phyloP scores from a whole-genome alignment of 2,329 filamentous ascomycete genomes.

The Alternaria panax region DNA sequence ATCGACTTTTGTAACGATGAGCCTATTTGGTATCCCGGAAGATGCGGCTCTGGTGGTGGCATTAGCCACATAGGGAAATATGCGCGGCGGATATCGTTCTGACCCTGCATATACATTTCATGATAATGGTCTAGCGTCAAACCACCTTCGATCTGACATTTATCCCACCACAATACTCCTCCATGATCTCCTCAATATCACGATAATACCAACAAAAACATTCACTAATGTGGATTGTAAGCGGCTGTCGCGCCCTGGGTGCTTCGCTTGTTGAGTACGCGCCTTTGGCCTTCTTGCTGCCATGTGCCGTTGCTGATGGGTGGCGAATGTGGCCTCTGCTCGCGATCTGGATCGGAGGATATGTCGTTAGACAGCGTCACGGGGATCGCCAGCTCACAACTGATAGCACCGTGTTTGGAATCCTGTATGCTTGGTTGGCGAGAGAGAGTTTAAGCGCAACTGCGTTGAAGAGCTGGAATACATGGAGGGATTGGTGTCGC shows the following conservation, averaged over 20 bases:
- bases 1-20: neutral
- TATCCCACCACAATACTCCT: conserved; percentile 12
- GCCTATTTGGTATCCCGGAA: neutral
- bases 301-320: conserved; percentile 10
- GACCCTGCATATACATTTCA: conserved; percentile 30
- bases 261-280: conserved; percentile 9
- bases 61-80: neutral
- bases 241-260: conserved; percentile 20
- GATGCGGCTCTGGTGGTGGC: neutral
- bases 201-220: conserved; percentile 11
- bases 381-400: conserved; percentile 29
- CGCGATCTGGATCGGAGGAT: conserved; percentile 29
- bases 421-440: conserved; percentile 15
- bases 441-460: conserved; percentile 15
- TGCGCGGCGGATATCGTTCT: neutral
- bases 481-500: conserved; percentile 12
- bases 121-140: conserved; percentile 30
- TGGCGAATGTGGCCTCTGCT: conserved; percentile 28
- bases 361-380: conserved; percentile 24
- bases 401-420: conserved; percentile 29
- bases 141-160: conserved; percentile 15
- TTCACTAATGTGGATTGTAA: conserved; percentile 22
- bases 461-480: conserved; percentile 21
- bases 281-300: conserved; percentile 9
- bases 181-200: conserved; percentile 5